Percentiles rank a stretch among this genome's conserved stretches.
Conservation (phyloP, 495 filamentous ascomycete genomes). For the Aspergillus diversus region DNA sequence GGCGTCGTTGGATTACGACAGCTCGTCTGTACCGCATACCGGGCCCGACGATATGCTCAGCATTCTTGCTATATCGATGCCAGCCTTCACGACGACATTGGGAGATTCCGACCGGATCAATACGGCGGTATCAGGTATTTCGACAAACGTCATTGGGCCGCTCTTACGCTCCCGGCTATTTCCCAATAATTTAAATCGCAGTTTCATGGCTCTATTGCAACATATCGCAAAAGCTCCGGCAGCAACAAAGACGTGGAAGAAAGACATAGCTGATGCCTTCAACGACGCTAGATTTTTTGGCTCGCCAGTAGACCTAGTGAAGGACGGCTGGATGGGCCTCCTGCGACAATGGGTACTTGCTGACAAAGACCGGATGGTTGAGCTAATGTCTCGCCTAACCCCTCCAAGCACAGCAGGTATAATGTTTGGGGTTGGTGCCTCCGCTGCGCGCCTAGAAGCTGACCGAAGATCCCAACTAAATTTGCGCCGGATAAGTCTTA, state of each 20-base stretch:
- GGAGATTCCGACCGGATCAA: constrained; percentile 84
- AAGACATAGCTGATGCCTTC: constrained; percentile 88
- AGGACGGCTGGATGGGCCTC: constrained; percentile 78
- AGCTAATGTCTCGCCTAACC: constrained; percentile 75
- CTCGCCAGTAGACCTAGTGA: constrained; percentile 64
- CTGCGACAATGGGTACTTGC: constrained; percentile 78
- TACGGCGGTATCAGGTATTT: constrained; percentile 76
- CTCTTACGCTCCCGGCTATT: constrained; percentile 83
- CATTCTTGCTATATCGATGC: constrained; percentile 77
- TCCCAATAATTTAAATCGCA: constrained; percentile 79
- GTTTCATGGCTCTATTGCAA: constrained; percentile 71
- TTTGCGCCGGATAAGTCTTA: constrained; percentile 76
- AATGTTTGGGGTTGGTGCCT: constrained; percentile 96
- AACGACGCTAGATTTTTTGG: constrained; percentile 85
- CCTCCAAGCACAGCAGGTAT: constrained; percentile 94
- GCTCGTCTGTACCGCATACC: constrained; percentile 41
- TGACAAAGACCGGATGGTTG: constrained; percentile 87
- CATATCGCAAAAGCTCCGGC: constrained; percentile 76
- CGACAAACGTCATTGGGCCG: constrained; percentile 79
- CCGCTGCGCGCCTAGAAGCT: constrained; percentile 89
- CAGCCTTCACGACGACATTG: constrained; percentile 82
- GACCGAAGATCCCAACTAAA: constrained; percentile 93
- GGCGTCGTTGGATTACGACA: constrained; percentile 50
- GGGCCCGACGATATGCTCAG: constrained; percentile 76
- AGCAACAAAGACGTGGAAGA: constrained; percentile 89